Conservation (phyloP, 805 yeast genomes). For the Saccharomycopsis javanensis region DNA sequence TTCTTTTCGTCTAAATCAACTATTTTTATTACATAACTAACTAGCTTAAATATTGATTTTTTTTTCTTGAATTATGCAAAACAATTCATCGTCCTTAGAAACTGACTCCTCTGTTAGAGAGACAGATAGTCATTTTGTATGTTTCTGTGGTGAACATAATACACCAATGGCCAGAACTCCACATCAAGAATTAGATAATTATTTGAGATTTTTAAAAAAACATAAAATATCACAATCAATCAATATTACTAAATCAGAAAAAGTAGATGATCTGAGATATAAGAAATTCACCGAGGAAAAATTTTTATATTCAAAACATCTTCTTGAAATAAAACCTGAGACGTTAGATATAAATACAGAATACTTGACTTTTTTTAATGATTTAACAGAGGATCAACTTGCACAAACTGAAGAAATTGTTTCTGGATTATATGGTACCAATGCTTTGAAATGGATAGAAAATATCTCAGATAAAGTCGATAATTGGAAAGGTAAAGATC, state of each 20-base stretch:
- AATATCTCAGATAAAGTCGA: constrained; percentile 41
- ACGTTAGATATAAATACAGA: constrained; percentile 70
- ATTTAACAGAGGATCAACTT: constrained; percentile 53
- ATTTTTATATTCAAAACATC: not conserved
- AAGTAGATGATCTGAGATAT: not conserved
- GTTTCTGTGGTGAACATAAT: not conserved
- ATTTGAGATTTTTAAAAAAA: not conserved
- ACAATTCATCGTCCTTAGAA: not conserved
- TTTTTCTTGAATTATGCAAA: not conserved
- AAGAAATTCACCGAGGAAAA: not conserved
- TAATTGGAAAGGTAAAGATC: constrained; percentile 82
- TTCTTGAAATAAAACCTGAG: not conserved
- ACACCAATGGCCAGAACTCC: not conserved
- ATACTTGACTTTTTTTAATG: constrained; percentile 60
- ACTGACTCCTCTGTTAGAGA: not conserved
- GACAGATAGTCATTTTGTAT: not conserved
- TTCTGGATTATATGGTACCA: constrained; percentile 59
- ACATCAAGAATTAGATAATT: not conserved
- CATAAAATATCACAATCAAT: not conserved
- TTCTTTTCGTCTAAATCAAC: too few relatives aligned
- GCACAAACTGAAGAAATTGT: constrained; percentile 73
- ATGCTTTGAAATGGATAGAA: constrained; percentile 53
- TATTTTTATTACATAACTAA: too few relatives aligned
- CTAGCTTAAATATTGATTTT: too few relatives aligned
- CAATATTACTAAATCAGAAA: not conserved